Base-by-base conservation (phyloP, 2,329 filamentous ascomycete species). In the Sordariomycetes sp. region DNA sequence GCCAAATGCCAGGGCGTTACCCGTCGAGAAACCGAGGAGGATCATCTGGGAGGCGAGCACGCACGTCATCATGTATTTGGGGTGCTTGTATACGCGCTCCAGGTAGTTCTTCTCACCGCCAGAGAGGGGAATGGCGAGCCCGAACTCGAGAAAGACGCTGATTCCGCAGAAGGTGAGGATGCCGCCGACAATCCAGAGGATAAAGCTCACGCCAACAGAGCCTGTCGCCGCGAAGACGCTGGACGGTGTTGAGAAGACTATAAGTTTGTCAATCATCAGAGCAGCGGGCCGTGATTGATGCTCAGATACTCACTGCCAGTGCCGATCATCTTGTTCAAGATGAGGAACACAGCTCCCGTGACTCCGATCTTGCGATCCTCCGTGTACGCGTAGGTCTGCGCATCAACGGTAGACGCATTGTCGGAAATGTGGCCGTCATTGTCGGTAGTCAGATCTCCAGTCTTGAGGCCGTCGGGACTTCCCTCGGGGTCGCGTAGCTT, bases 51-150 rank as follows among this genome's bases (percentile, higher is more conserved):
- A 58, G 4, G 73, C 72, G 21, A 79, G 59, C 3, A 79, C 64
- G 40, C 70, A 74, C 0, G 72, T 75, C 1, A 73, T 67, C 2
- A 80, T 51, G 49, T 76, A 75, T 37, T 64, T 68, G 1, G 75
- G 75, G 16, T 60, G 66, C 3, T 64, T 63, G 53, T 77, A 79
- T 12, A 75, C 70, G n/a, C 70, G 63, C 46, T 80, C 75, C 11
- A 80, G 68, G 46, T 80, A 80, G 49, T 78, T 75, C 61, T 80
- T 80, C 42, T 79, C 75, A 15, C 76, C 76, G 11, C 76, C 75
- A 11, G 71, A 76, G 23, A 69, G 61, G 3, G 75, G 75, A 23
- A 79, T 76, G 4, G 71, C 72, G 4, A 75, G 62, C 17, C 75
- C 75, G 43, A 78, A 79, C 45, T 79, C 76, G 32, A 80, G 64